Evolutionary conservation across 73 alveolate genomes (phyloP), one percentile per base, ranked within the genome.

Genomic region (Paramecium octaurelia): DNA sequence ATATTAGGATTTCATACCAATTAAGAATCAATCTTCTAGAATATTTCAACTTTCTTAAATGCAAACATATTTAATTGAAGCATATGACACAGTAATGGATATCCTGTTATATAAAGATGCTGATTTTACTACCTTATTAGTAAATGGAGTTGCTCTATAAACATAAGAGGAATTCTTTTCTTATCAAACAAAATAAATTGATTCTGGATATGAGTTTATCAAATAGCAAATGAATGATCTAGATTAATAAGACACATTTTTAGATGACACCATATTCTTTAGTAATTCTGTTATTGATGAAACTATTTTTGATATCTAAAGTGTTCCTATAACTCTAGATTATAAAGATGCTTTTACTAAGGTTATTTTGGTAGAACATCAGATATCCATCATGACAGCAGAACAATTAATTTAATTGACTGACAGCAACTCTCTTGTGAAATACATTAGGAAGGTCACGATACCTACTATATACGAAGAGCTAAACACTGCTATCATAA

Each of bases 61-160:
- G 88, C 8, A 75, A 75, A 75, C 60, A 35, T 75, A 75, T 38
- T 29, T 75, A 42, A 75, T 75, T 9, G 88, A 75, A 34, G 88
- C 88, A n/a, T 75, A 75, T 75, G 88, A 75, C 18, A 75, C 88
- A 38, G 88, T 75, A 0, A 38, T 75, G 88, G 88, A 75, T 35
- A 21, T 75, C 1, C n/a, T 75, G 11, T 12, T 75, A 35, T 75
- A 75, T 38, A 75, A 75, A 8, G 60, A 75, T 14, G 88, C 88
- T 35, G 20, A 75, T 38, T 75, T 75, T 42, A 8, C 40, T 1
- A 38, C 38, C 4, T 38, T 75, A 35, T 38, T 38, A 29, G 68
- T 75, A 16, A 18, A 36, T 35, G 88, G 88, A 35, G 59, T 38
- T 8, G 68, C 88, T 29, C 36, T 75, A 12, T 42, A 20, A 75